Base-by-base conservation (phyloP, 2,329 filamentous ascomycete genomes). In the Orbilia javanica region DNA sequence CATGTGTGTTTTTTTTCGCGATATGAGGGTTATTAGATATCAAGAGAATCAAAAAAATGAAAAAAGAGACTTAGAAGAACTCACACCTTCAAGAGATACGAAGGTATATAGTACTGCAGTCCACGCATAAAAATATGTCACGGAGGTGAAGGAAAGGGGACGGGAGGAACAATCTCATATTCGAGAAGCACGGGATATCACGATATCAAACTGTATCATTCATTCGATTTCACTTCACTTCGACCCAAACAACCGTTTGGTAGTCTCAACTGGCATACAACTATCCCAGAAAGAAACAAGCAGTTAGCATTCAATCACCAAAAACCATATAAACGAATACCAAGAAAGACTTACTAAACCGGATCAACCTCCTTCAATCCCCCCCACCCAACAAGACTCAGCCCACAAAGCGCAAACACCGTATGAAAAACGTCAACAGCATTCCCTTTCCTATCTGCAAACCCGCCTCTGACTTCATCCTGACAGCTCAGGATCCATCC, bases 351-450 rank as follows among this genome's bases (percentile, higher is more conserved):
- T 86, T 86, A 92, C 90, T 98, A 99, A 52, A 93, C 89, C 34
- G 96, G 93, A 84, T 99, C 93, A 65, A 99, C 91, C 77, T 91
- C 90, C 81, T 91, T 88, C 50, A 97, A 85, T 0, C 90, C 93
- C 5, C 92, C 89, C 82, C 92, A 93, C 10, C 90, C 90, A 29
- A 98, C 85, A 70, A 99, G 87, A 83, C 94, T 97, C 80, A 99
- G 85, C 1, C 96, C 96, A 20, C 94, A 92, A 80, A 97, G 85
- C 25, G 93, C 94, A 84, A 99, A 99, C 66, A 90, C 86, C 0
- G 96, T 98, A 83, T 99, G 96, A 86, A 96, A 99, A 36, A 99
- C 94, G 86, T 99, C 96, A 22, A 97, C 95, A 91, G 95, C 94
- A 82, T 99, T 91, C 27, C 93, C 94, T 8, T 96, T 95, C 79